Base-by-base conservation (phyloP, 2,329 filamentous ascomycete genomes). In the Acrocalymma vagum region DNA sequence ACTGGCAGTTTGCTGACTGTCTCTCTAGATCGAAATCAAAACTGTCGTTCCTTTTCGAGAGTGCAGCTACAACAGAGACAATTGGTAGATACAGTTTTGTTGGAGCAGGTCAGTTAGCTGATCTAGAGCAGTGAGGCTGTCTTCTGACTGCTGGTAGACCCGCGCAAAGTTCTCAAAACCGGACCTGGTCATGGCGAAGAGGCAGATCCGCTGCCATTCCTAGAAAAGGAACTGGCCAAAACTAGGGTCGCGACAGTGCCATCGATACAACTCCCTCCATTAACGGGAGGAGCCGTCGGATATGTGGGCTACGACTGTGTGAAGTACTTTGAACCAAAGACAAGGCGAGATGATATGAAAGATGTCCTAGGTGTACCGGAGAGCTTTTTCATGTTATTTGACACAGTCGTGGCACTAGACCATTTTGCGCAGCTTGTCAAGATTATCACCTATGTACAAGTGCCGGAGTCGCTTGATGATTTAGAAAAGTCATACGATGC, bases 291-390 rank as follows among this genome's bases (percentile, higher is more conserved):
- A 33, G 94, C 92, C 9, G 90, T 99, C 60, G 94, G 94, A 45
- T 99, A 97, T 69, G 90, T 97, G 5, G 92, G 92, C 37, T 99
- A 99, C 66, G 94, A 99, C 69, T 99, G 94, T 70, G 90, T 99
- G 60, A 86, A 87, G 64, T 97, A 97, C 73, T 99, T 99, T 58
- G 94, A 99, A 78, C 94, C 94, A 48, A 95, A 92, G 79, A 97
- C 94, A n/a, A 86, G 85, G 17, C 83, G 91, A 33, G 84, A 90
- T 29, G 84, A 90, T 28, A 84, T 96, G 78, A 87, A 94, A 71
- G 94, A 99, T 71, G 81, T 95, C 20, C 80, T 97, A 15, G 76
- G 87, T 45, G 89, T 97, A 27, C 94, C 94, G 1, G 94, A 99
- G 78, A 92, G 90, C 44, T 78, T 97, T 20, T 97, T 99, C 70